phyloP scores from a whole-genome alignment of 2,329 filamentous ascomycete genomes.

The Botrytis paeoniae region DNA sequence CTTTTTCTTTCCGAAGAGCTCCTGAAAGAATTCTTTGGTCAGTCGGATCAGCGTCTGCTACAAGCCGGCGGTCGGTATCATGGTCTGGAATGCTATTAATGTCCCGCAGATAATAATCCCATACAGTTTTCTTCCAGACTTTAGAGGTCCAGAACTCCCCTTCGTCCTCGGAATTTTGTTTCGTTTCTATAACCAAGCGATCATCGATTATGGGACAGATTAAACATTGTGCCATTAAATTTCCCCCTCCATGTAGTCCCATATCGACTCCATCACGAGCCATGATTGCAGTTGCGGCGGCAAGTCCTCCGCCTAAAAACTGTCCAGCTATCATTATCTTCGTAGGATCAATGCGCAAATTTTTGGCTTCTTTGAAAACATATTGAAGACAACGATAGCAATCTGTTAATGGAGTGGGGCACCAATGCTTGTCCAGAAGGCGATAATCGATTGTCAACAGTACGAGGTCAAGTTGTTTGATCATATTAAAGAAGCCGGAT shows the following conservation, averaged over 20 bases:
- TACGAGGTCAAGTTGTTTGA: neutral
- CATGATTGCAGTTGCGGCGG: slow-evolving; percentile 52
- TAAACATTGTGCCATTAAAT: slow-evolving; percentile 41
- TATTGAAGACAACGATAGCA: neutral
- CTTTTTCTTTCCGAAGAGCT: slow-evolving; percentile 25
- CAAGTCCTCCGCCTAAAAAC: slow-evolving; percentile 56
- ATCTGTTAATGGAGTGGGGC: neutral
- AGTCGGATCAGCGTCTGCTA: neutral
- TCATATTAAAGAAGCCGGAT: neutral
- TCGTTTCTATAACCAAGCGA: slow-evolving; percentile 36
- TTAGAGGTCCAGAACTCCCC: slow-evolving; percentile 35
- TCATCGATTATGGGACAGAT: slow-evolving; percentile 46
- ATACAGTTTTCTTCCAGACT: slow-evolving; percentile 34
- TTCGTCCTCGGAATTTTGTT: slow-evolving; percentile 35
- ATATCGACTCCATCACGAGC: slow-evolving; percentile 34
- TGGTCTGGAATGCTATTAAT: neutral
- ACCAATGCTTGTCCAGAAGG: neutral
- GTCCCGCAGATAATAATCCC: slow-evolving; percentile 37
- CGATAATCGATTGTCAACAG: neutral
- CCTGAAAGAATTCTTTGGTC: neutral
- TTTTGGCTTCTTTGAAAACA: neutral
- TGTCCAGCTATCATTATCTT: slow-evolving; percentile 54
- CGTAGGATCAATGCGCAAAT: slow-evolving; percentile 44
- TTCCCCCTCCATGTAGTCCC: slow-evolving; percentile 31
- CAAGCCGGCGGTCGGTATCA: neutral